Evolutionary conservation across 176 grass and related monocot genomes (phyloP), one percentile per base, ranked within the genome.

Genomic region (Eleusine coracana): DNA sequence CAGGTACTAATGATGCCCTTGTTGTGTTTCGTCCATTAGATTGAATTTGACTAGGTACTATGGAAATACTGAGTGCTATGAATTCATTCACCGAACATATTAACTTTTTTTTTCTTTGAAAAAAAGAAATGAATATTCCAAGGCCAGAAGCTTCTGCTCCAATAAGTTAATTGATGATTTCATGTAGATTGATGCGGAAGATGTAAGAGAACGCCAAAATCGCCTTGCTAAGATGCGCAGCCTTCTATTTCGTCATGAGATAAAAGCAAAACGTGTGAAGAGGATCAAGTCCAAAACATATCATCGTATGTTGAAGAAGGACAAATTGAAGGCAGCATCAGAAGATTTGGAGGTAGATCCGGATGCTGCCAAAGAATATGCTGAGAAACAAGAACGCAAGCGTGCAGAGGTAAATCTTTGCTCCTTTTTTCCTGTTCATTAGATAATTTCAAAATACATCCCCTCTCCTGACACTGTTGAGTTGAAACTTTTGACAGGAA

Each of bases 271-370:
- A 70, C 89, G 89, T 67, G 83, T 99, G 76, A 99, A 96, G 74
- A 99, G 96, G 73, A 99, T 99, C 29, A 99, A 96, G 78, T 99
- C 96, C 77, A 99, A 90, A 86, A 96, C 96, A 80, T 99, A 89
- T 73, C 96, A 99, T 63, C 84, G 93, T 61, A 89, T 99, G 87
- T 72, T 96, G 71, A 99, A 99, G 83, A 96, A 94, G 80, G 91
- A 93, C 36, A 93, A 68, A 84, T 36, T 83, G 60, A 96, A 99
- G 76, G 85, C 52, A 75, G 79, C 77, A 83, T 83, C 88, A 70
- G 73, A 83, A 84, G 90, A 93, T 74, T 51, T 92, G 21, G 88
- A 99, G 71, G 87, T 84, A 74, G 85, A 99, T 87, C 87, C 91
- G 36, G 96, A 96, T 88, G 85, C 81, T 80, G 89, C 68, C n/a